Conservation (phyloP, 345 rosid species). For the Aquilaria sinensis region DNA sequence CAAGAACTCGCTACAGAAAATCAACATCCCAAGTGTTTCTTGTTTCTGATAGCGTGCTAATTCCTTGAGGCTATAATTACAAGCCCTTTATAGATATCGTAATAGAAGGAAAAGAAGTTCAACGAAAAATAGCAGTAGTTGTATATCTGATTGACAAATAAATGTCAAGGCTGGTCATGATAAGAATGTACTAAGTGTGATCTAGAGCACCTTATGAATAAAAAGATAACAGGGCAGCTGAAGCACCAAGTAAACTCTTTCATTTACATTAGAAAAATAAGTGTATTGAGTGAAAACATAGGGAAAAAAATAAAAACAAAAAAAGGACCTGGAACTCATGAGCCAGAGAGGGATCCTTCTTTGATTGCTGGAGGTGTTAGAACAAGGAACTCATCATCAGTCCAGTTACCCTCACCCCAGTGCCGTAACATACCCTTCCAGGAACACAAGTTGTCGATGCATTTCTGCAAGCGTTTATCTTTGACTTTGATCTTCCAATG, state of each 20-base stretch:
- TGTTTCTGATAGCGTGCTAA: no score
- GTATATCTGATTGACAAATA: no score
- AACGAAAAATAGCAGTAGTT: no score
- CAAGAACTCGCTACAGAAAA: no score
- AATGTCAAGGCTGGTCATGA: no score
- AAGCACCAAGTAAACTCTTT: constrained; percentile 3
- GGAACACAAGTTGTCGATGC: constrained; percentile 70
- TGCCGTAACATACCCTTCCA: constrained; percentile 91
- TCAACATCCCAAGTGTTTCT: no score
- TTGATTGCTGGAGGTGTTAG: constrained; percentile 79
- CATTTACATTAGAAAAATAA: background rate
- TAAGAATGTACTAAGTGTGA: background rate
- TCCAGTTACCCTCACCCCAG: constrained; percentile 90
- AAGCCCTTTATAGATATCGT: no score
- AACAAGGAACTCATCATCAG: constrained; percentile 43
- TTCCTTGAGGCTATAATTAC: no score
- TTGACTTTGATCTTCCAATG: constrained; percentile 65
- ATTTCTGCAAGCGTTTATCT: constrained; percentile 57
- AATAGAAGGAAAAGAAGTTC: no score
- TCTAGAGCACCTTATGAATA: constrained; percentile 8
- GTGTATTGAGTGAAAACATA: background rate
- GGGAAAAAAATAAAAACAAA: background rate
- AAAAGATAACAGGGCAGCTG: background rate
- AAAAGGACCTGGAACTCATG: constrained; percentile 16
- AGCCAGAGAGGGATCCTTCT: constrained; percentile 26